Conservation (phyloP, 202 grass and related monocot species). For the Tripidium arundinaceum region DNA sequence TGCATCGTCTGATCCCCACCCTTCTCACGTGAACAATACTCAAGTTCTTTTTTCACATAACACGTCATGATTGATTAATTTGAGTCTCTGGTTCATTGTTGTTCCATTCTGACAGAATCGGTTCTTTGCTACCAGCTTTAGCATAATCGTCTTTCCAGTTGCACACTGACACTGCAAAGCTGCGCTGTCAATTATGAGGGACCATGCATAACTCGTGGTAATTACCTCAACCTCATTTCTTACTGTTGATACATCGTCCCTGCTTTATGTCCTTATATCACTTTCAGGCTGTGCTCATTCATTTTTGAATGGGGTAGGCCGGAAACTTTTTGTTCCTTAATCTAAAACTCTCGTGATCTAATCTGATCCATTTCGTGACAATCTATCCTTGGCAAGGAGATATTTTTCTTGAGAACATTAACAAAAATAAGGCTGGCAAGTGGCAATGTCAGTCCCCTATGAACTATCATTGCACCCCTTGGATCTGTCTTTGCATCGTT, state of each 20-base stretch:
- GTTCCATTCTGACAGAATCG: conserved; percentile 28
- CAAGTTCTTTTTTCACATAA: not conserved
- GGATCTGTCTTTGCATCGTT: not conserved
- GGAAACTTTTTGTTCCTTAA: too few species aligned
- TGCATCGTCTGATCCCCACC: too few species aligned
- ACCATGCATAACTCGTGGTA: conserved; percentile 26
- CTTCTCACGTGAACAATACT: not conserved
- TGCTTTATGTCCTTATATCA: not conserved
- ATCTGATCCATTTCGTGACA: not conserved
- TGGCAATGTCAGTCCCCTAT: not conserved
- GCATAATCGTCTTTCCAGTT: conserved; percentile 16
- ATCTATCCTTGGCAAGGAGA: not conserved
- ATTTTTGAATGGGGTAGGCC: too few species aligned
- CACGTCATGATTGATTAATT: not conserved
- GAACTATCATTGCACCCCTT: not conserved
- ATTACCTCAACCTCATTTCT: not conserved
- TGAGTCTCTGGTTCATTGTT: not conserved
- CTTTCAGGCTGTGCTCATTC: not conserved
- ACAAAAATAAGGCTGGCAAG: not conserved
- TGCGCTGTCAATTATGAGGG: not conserved
- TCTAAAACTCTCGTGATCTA: not conserved
- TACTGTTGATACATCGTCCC: not conserved
- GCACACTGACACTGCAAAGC: not conserved
- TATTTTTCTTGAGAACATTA: not conserved
- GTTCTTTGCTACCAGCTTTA: conserved; percentile 29